Evolutionary conservation across 257 asterid genomes (phyloP).

Genomic region (Nicotiana tomentosiformis): DNA sequence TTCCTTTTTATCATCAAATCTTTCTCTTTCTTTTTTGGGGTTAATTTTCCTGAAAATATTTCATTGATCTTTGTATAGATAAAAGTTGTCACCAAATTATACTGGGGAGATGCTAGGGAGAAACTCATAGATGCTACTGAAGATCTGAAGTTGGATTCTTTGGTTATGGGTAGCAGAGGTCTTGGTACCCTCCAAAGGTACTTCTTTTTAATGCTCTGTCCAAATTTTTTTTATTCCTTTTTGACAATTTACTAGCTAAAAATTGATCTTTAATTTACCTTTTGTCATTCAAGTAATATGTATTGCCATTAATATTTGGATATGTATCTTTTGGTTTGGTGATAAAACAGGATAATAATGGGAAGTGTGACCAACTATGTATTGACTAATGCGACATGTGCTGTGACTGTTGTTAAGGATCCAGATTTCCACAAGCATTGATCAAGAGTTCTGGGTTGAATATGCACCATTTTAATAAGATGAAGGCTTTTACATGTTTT

Average conservation of each 20-base stretch:
- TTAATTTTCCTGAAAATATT: not conserved
- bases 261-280: not conserved
- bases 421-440: slow-evolving; percentile 48
- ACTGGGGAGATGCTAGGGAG: slow-evolving; percentile 96
- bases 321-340: not conserved
- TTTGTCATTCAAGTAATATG: not conserved
- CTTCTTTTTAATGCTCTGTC: not conserved
- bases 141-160: slow-evolving; percentile 58
- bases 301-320: not conserved
- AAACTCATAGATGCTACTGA: slow-evolving; percentile 56
- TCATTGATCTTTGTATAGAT: slow-evolving; percentile 32
- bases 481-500: not conserved
- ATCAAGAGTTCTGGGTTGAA: not conserved
- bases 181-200: slow-evolving; percentile 61
- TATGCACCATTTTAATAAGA: not conserved
- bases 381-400: slow-evolving; percentile 52
- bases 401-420: slow-evolving; percentile 73
- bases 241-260: not conserved
- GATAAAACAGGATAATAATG: slow-evolving; percentile 51
- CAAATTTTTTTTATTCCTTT: not conserved
- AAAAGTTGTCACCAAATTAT: slow-evolving; percentile 49
- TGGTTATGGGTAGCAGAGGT: slow-evolving; percentile 92
- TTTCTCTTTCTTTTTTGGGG: not conserved
- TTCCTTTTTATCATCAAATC: not conserved
- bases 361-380: slow-evolving; percentile 77